Evolutionary conservation across 257 asterid species (phyloP), one percentile per base, ranked within the genome.

Genomic region (Craterostigma plantagineum): DNA sequence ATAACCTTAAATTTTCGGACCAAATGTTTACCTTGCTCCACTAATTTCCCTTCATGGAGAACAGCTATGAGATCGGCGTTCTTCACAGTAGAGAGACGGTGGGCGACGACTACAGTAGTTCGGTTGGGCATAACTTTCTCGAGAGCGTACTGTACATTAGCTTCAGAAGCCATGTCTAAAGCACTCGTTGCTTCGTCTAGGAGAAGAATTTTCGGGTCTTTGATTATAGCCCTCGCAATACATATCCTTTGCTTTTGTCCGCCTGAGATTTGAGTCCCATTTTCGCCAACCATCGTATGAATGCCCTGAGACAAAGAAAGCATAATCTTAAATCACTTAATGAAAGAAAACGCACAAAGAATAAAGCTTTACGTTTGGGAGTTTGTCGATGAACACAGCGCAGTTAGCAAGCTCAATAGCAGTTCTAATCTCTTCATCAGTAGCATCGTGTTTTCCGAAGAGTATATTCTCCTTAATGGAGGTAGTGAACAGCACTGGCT

Each of bases 211-310:
- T 50, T 54, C 3, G 92, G 86, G 35, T 71, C 64, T 60, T 68
- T 78, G 50, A 78, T 45, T 46, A 78, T 66, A 3, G 81, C 91
- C 42, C 85, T 55, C 3, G 91, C 91, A 14, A 77, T 73, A 8
- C 85, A 81, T 9, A 74, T 62, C 57, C 91, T 65, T 49, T 77
- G 91, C 68, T 74, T 77, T 40, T 77, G 91, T 10, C 92, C 92
- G 10, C 86, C 86, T 3, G 92, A 78, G 13, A 78, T 54, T 43
- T 69, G 86, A 37, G 59, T 47, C 17, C 92, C 86, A 14, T 71
- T 73, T 27, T 64, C 71, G 10, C 77, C 79, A 11, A 78, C 92
- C 75, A 62, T 51, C 1, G 92, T 71, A 30, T 71, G 69, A 10
- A 74, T 33, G 11, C 81, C 76, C 85, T 77, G 53, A 13, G 9